Base-by-base conservation (phyloP, 768 basidiomycete genomes). In the Rhizopogon vinicolor region DNA sequence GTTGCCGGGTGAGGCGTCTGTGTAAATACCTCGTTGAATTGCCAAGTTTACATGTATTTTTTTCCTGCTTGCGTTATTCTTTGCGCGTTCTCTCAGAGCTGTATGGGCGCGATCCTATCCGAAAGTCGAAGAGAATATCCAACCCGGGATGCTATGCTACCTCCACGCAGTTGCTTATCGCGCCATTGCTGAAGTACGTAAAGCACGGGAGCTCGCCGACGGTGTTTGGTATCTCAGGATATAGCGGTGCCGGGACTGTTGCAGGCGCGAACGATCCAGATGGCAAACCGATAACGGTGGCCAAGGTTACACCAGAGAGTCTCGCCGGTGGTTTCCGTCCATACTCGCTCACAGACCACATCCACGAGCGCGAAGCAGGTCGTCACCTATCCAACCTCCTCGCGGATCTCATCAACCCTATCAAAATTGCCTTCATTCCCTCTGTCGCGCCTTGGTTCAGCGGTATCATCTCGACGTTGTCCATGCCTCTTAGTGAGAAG, bases 81-180 rank as follows among this genome's bases (percentile, higher is more conserved):
- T 53, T 54, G 14, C 46, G 8, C 22, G 49, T 61, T 41, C 51
- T 63, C 43, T 49, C 68, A 98, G 97, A 98, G 70, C 76, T 98
- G 41, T 98, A 98, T 69, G 85, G 82, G 33, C 91, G 96, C 54
- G 69, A 75, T 29, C 69, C 70, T 1, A 77, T 97, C 60, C 84
- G 85, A 44, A 58, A 74, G 3, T 81, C 97, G 22, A 93, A 86
- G 66, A 77, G 94, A 43, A 93, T 98, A 60, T 91, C 97, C 46
- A 99, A 99, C 74, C 97, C 97, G 1, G 97, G 97, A 42, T 99
- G 97, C 69, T 99, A 94, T 67, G 89, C 95, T 5, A 98, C 97
- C 35, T 92, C 93, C 48, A 80, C 86, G 1, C 97, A 98, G 72
- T 79, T 98, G 58, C 84, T 98, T 53, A 73, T 97, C 57, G 97